Percentiles rank a stretch among this genome's conserved stretches.
Evolutionary conservation across 371 early-diverging fungal species (phyloP).

Genomic region (Rhizopus stolonifer): DNA sequence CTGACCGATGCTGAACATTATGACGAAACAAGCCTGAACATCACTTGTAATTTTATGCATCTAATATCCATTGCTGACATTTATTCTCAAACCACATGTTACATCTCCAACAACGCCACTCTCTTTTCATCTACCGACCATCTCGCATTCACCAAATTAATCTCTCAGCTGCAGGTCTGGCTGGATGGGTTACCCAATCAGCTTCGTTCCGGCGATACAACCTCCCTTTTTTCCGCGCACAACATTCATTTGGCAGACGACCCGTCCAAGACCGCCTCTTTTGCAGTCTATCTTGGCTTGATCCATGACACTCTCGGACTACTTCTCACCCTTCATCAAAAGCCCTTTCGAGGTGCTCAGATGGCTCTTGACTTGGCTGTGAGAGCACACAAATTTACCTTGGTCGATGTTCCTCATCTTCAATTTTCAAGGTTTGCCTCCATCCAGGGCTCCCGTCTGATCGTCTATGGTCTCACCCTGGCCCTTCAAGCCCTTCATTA

Average conservation of each 20-base stretch:
- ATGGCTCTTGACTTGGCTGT: constrained; percentile 1
- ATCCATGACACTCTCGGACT: constrained; percentile 15
- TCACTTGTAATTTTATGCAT: constrained; percentile 17
- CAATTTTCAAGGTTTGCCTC: constrained; percentile 10
- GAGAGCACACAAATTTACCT: constrained; percentile 8
- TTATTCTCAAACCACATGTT: constrained; percentile 13
- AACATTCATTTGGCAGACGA: not conserved
- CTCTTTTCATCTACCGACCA: constrained; percentile 1
- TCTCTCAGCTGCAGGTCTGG: constrained; percentile 13
- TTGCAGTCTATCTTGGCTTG: constrained; percentile 14
- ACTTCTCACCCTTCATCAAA: constrained; percentile 10
- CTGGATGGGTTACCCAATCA: constrained; percentile 3
- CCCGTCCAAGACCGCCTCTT: constrained; percentile 3
- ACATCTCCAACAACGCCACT: constrained; percentile 12
- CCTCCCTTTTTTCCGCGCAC: not conserved
- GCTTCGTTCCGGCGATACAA: constrained; percentile 2
- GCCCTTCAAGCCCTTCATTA: constrained; percentile 9
- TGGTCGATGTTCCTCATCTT: constrained; percentile 2
- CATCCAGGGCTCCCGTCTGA: constrained; percentile 20
- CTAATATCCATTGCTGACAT: constrained; percentile 6
- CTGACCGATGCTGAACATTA: constrained; percentile 24
- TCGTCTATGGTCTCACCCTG: constrained; percentile 19
- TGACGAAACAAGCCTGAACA: constrained; percentile 14
- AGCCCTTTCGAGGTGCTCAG: not conserved
- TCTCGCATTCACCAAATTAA: constrained; percentile 5